Conservation (phyloP, 106 monocot genomes). For the Allium cepa region DNA sequence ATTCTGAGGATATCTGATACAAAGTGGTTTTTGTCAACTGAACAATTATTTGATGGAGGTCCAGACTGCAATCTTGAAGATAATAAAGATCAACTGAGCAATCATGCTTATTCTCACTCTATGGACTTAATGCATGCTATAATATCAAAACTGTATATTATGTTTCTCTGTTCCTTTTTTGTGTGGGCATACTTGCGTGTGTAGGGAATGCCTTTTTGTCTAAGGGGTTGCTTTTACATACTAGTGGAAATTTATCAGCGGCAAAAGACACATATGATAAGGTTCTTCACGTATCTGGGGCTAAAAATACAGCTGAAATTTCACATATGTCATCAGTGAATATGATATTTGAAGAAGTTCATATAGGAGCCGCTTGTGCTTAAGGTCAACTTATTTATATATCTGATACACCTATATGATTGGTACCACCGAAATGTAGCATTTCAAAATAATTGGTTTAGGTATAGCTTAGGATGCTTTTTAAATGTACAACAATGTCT, state of each 20-base stretch:
- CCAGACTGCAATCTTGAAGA: constrained; percentile 23
- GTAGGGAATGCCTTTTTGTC: constrained; percentile 45
- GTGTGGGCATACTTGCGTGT: too few species aligned
- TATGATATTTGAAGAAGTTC: constrained; percentile 71
- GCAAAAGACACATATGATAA: constrained; percentile 68
- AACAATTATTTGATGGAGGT: constrained; percentile 27
- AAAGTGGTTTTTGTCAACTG: constrained; percentile 30
- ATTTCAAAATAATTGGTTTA: too few species aligned
- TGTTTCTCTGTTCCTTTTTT: too few species aligned
- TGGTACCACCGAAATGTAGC: too few species aligned
- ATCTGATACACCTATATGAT: too few species aligned
- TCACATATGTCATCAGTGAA: constrained; percentile 47
- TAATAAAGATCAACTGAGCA: constrained; percentile 25
- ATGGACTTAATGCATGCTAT: too few species aligned
- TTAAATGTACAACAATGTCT: constrained; percentile 38
- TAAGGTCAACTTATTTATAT: constrained; percentile 54
- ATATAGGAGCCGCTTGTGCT: constrained; percentile 60
- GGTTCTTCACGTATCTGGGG: constrained; percentile 25
- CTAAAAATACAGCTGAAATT: constrained; percentile 22
- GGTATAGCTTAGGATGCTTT: too few species aligned
- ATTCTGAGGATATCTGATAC: too few species aligned
- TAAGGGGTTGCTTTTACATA: constrained; percentile 70
- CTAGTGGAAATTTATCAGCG: constrained; percentile 47
- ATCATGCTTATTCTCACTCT: too few species aligned
- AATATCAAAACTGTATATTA: too few species aligned